Evolutionary conservation across 2,329 filamentous ascomycete species (phyloP), one percentile per base, ranked within the genome.

Genomic region (Aspergillus japonicus): DNA sequence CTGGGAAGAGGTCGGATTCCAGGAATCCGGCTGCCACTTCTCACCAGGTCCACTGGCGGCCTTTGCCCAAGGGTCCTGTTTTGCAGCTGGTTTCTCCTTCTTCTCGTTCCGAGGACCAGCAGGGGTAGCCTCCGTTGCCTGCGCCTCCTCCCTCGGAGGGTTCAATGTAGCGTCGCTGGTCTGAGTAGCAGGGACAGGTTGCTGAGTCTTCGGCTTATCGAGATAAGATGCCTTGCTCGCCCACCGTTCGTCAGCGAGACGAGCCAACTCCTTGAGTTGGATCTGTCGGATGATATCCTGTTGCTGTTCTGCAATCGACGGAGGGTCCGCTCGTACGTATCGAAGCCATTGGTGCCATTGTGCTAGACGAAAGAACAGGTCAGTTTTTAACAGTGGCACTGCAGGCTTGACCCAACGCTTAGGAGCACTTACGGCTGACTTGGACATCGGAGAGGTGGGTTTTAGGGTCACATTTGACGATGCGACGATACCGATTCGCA

Each of bases 341-440:
- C 86, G 84, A 26, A 89, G 82, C 86, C 86, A 89, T 76, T 88
- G 86, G 68, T 87, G 84, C 86, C 86, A 89, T 81, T 86, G 83
- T 55, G 86, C 83, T 86, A 70, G 35, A 56, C 21, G 48, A 24
- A n/a, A 21, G 29, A n/a, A n/a, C 5, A 11, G n/a, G 57, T 71
- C 49, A 70, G 66, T 58, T 55, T 16, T 23, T 44, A 4, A 23
- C 31, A 14, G 53, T 24, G 42, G 47, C 16, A 47, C 35, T 19
- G 19, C 31, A 24, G 35, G 29, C 26, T 19, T 39, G 48, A 23
- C 12, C 26, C 29, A 53, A 8, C 23, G 33, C 10, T 7, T 16
- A 21, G 4, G 14, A 12, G 3, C 6, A 71, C 75, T 70, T 74
- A 86, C 84, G 85, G 39, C 82, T 80, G 47, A 88, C 81, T 66